Evolutionary conservation across 2,329 filamentous ascomycete species (phyloP).

Genomic region (Elsinoe necatrix): DNA sequence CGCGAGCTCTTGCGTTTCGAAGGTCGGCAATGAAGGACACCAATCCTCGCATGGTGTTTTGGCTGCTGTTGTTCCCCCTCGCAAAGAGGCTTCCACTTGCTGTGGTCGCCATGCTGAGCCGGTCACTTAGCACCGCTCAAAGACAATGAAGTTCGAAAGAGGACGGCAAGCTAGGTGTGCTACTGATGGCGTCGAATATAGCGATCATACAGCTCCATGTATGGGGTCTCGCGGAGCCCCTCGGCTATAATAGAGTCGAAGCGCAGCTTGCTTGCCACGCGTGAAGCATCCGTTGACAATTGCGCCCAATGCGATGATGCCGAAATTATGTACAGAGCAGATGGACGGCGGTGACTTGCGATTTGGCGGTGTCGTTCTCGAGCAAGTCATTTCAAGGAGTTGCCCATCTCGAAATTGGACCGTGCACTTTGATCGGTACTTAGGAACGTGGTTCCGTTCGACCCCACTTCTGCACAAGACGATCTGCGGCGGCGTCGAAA

Average conservation of each 20-base stretch:
- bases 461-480: constrained; percentile 1
- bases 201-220: constrained; percentile 8
- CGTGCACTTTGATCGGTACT: not conserved
- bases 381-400: not conserved
- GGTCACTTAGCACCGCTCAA: not conserved
- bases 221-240: not conserved
- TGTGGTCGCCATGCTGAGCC: constrained; percentile 11
- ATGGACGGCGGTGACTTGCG: not conserved
- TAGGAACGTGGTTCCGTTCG: not conserved
- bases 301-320: not conserved
- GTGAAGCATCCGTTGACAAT: not conserved
- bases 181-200: not conserved
- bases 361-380: not conserved
- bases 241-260: not conserved
- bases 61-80: constrained; percentile 26
- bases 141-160: too few relatives aligned
- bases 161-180: not conserved
- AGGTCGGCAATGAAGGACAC: constrained; percentile 98
- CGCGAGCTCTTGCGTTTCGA: constrained; percentile 85
- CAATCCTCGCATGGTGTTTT: constrained; percentile 51
- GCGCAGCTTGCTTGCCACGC: not conserved
- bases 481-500: not conserved
- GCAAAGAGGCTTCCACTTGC: constrained; percentile 29
- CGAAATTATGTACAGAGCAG: not conserved
- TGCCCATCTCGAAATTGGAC: constrained; percentile 3